phyloP scores from a whole-genome alignment of 2,329 filamentous ascomycete genomes.

The Nothomitra cinnamomea region DNA sequence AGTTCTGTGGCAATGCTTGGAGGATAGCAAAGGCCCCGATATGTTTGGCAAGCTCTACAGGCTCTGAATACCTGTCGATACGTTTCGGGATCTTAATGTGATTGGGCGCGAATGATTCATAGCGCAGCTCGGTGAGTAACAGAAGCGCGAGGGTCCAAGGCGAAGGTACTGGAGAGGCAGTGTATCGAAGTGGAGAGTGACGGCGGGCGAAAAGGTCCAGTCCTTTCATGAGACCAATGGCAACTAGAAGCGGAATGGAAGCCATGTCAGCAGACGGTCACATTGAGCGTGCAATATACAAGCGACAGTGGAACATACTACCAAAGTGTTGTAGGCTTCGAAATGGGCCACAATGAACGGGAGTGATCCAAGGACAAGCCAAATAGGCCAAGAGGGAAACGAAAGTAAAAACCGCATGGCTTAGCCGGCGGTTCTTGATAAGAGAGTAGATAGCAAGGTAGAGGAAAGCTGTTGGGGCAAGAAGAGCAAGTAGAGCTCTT shows the following conservation, averaged over 20 bases:
- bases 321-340: conserved; percentile 20
- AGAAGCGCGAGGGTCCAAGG: conserved; percentile 19
- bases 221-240: conserved; percentile 24
- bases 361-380: conserved; percentile 15
- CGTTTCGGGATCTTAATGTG: conserved; percentile 17
- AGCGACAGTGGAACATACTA: conserved; percentile 12
- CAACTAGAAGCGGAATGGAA: conserved; percentile 15
- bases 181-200: conserved; percentile 19
- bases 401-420: conserved; percentile 2
- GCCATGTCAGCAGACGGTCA: conserved; percentile 1
- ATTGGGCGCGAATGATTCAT: conserved; percentile 27
- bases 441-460: conserved; percentile 3
- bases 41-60: conserved; percentile 21
- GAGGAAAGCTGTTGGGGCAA: neutral
- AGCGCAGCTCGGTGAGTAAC: conserved; percentile 24
- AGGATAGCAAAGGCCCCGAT: conserved; percentile 18
- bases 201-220: conserved; percentile 24
- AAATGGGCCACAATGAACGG: conserved; percentile 18
- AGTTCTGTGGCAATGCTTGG: conserved; percentile 21
- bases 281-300: neutral
- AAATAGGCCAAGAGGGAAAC: conserved; percentile 8
- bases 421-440: neutral
- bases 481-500: neutral
- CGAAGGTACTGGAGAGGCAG: conserved; percentile 14
- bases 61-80: conserved; percentile 21